These are phyloP conservation scores for Pichia californica DNA, from an alignment of 805 yeast species.

Conservation along the genomic window DNA sequence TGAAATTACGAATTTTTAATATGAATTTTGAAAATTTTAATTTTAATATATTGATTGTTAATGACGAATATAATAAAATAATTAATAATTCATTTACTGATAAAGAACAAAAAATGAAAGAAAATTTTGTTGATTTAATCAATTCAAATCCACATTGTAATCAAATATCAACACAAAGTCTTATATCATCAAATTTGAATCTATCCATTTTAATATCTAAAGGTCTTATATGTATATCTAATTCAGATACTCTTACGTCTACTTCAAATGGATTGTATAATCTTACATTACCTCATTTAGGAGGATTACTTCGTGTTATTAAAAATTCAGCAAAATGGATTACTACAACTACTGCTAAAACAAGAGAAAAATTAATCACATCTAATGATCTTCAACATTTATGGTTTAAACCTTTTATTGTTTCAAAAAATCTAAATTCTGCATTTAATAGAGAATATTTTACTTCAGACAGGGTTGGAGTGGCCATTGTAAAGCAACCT, in stretches of 20 bases:
- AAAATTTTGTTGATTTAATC: background rate
- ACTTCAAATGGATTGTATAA: background rate
- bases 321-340: constrained; percentile 7
- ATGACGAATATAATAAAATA: background rate
- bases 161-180: background rate
- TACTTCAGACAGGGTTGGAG: constrained; percentile 7
- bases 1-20: background rate
- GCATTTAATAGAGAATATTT: constrained; percentile 2
- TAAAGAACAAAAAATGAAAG: background rate
- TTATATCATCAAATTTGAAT: background rate
- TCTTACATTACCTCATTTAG: constrained; percentile 10
- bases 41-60: background rate
- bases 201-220: background rate
- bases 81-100: background rate
- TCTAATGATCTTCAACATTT: background rate
- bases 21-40: constrained; percentile 6
- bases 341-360: background rate
- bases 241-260: background rate
- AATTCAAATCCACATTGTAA: background rate
- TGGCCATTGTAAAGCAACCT: background rate
- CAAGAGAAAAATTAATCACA: constrained; percentile 4
- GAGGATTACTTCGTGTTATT: constrained; percentile 8
- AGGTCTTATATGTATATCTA: constrained; percentile 7
- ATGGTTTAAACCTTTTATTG: constrained; percentile 4
- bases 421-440: background rate